Base-by-base conservation (phyloP, 2,329 filamentous ascomycete species). In the Chalaropsis thielavioides region DNA sequence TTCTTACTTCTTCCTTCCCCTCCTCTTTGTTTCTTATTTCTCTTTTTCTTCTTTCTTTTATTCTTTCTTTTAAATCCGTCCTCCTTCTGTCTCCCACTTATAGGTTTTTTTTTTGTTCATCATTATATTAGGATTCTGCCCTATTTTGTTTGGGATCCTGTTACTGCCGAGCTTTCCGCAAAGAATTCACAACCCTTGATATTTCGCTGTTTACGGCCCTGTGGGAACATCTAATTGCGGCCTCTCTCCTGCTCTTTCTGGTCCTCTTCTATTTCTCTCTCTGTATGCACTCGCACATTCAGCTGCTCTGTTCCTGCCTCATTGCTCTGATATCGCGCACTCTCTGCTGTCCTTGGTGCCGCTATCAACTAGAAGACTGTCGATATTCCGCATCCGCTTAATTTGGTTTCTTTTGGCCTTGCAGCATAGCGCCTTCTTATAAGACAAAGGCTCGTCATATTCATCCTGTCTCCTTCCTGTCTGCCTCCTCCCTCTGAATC, bases 101-200 rank as follows among this genome's bases (percentile, higher is more conserved):
- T 27, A 58, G 17, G 13, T 22, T 60, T 40, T 17, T 40, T 13
- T 40, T 19, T 10, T 24, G 61, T 15, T 22, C 19, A 51, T 35
- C 17, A 11, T 27, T 58, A 38, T 38, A 58, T 19, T 38, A 58
- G 54, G 54, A 58, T 58, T 58, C 54, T 58, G 54, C 54, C 31
- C 31, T 58, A 19, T 58, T 58, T 58, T 58, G 15, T 19, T 38
- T 58, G 13, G 54, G 54, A 38, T 58, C 54, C 15, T 46, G 4
- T 58, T 58, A 38, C 54, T 58, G 54, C 54, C 54, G 54, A 58
- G 54, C 54, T 35, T 58, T 58, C 54, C 54, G 54, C 54, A 58
- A 58, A 58, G 54, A 58, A 58, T 38, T 58, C 46, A 54, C 35
- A 24, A n/a, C 59, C 59, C 22, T 63, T 43, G 62, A 22, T 54